phyloP scores from a whole-genome alignment of 352 stramenopile genomes.

The Lagenidium giganteum region DNA sequence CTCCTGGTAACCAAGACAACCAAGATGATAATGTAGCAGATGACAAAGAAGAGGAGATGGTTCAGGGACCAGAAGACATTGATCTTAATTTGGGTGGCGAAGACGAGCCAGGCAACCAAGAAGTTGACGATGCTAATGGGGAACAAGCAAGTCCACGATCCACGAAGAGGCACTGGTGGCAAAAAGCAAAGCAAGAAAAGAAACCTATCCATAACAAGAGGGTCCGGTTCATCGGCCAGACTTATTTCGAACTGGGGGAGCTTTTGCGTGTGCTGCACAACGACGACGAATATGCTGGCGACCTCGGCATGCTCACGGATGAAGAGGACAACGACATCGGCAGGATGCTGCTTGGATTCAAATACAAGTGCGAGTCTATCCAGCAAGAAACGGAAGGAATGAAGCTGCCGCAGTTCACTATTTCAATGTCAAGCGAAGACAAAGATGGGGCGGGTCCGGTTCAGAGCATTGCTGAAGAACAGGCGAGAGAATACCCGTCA shows the following conservation, averaged over 20 bases:
- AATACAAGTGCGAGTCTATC: constrained; percentile 41
- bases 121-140: too few relatives aligned
- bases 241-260: constrained; percentile 33
- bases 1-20: too few relatives aligned
- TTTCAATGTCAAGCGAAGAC: neutral
- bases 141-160: too few relatives aligned
- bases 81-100: too few relatives aligned
- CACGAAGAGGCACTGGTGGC: constrained; percentile 1
- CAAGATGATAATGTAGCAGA: too few relatives aligned
- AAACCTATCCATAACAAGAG: constrained; percentile 2
- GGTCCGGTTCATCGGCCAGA: constrained; percentile 34
- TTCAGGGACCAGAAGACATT: too few relatives aligned
- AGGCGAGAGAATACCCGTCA: constrained; percentile 31
- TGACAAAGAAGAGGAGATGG: too few relatives aligned
- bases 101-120: too few relatives aligned
- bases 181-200: constrained; percentile 9
- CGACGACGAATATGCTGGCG: constrained; percentile 33
- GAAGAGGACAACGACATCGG: constrained; percentile 31
- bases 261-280: constrained; percentile 35
- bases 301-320: constrained; percentile 29
- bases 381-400: constrained; percentile 5
- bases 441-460: neutral
- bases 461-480: constrained; percentile 11
- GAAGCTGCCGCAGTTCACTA: neutral
- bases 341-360: constrained; percentile 29